These are phyloP conservation scores for Allantophomopsis lycopodina DNA, from an alignment of 2,329 filamentous ascomycete species.

Conservation along the genomic window DNA sequence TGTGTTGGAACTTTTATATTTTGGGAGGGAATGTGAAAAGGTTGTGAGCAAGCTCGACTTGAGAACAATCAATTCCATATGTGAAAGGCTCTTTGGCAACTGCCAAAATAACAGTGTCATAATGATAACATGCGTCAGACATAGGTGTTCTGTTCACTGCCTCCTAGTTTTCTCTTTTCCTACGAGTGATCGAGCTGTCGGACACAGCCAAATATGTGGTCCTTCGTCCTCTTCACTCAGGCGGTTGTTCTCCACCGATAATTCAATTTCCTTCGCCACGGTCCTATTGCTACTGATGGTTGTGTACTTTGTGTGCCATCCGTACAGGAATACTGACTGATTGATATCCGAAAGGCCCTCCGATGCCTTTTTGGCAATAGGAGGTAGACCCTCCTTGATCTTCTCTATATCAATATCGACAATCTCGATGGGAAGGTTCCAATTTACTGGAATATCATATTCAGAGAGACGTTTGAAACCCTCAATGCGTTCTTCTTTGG, in stretches of 20 bases:
- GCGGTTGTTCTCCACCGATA: conserved; percentile 36
- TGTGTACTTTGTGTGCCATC: conserved; percentile 43
- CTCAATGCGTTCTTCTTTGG: conserved; percentile 12
- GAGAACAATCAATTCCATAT: no score
- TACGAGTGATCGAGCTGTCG: conserved; percentile 50
- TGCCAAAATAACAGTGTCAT: no score
- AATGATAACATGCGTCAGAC: no score
- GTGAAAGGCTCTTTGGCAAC: no score
- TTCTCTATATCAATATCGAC: conserved; percentile 28
- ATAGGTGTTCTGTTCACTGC: not conserved
- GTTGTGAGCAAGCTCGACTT: no score
- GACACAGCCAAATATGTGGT: conserved; percentile 50
- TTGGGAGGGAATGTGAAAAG: no score
- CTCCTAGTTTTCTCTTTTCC: conserved; percentile 42
- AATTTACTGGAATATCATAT: conserved; percentile 34
- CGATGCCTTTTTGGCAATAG: conserved; percentile 27
- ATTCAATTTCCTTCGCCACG: conserved; percentile 48
- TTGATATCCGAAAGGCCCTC: conserved; percentile 44
- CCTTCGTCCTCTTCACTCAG: conserved; percentile 33
- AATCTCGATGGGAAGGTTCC: conserved; percentile 42
- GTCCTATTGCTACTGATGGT: conserved; percentile 55
- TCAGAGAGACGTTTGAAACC: conserved; percentile 32
- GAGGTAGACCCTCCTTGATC: conserved; percentile 26
- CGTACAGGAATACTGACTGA: conserved; percentile 53
- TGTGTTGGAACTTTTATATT: no score